Evolutionary conservation across 2,329 filamentous ascomycete genomes (phyloP), one percentile per base, ranked within the genome.

Genomic region (Cordyceps militaris): DNA sequence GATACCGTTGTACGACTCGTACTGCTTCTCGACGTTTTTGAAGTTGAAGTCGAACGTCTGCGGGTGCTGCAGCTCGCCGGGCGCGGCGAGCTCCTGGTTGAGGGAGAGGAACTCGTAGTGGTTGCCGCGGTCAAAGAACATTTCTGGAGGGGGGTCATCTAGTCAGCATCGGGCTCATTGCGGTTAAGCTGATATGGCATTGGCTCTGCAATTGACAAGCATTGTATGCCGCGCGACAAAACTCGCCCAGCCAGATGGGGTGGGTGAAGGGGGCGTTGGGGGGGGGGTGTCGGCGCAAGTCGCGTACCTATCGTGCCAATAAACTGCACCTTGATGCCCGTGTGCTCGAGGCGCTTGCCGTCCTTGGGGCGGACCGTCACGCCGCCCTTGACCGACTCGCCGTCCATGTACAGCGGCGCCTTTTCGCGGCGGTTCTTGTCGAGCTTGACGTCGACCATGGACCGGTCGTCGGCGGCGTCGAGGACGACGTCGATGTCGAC

Each of bases 41-140:
- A 99, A 99, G 79, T 97, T 96, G 84, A 99, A 99, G 65, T 96
- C 91, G 74, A 96, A 97, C 50, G 92, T 97, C 77, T 99, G 94
- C 44, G 94, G 94, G 75, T 99, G 95, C 72, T 97, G 94, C 59
- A 99, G 88, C 78, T 99, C 94, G 73, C 94, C 94, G 2, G 94
- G 94, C 19, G 94, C 92, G 19, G 94, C 94, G 42, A 99, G 86
- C 76, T 99, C 94, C 75, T 97, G 95, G 66, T 94, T 93, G 28
- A 97, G 84, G 36, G 91, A 96, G 60, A 99, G 87, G 75, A 99
- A 99, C 76, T 99, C 94, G 80, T 99, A 96, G 78, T 97, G 94
- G 73, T 97, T 99, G 67, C 93, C 93, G 69, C 94, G 90, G 73
- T 99, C 94, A 74, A 96, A 99, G 83, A 97, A 99, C 94, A 99